Evolutionary conservation across 2,329 filamentous ascomycete genomes (phyloP).

Genomic region (Thelonectria discophora): DNA sequence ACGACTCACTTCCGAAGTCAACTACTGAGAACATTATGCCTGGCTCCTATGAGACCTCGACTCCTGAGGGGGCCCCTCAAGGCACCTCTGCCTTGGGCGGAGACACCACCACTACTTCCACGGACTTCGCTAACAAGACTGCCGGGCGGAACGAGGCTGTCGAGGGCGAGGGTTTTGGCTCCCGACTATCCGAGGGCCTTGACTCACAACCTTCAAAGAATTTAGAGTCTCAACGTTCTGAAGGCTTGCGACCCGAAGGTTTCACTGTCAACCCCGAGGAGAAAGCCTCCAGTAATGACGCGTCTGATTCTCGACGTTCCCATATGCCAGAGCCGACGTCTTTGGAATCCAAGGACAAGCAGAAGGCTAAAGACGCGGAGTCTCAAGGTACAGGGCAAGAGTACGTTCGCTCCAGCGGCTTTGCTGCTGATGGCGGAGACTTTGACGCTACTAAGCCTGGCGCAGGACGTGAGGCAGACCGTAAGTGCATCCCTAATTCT

Average conservation of each 20-base stretch:
- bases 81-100: conserved; percentile 49
- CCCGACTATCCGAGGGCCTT: conserved; percentile 48
- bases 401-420: conserved; percentile 65
- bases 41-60: conserved; percentile 53
- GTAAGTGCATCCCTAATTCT: conserved; percentile 53
- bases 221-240: conserved; percentile 39
- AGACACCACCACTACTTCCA: conserved; percentile 25
- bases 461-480: conserved; percentile 72
- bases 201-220: conserved; percentile 54
- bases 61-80: conserved; percentile 48
- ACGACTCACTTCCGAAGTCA: background rate
- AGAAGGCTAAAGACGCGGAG: conserved; percentile 32
- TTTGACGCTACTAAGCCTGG: conserved; percentile 72
- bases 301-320: conserved; percentile 13
- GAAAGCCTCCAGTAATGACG: background rate
- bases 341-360: conserved; percentile 13
- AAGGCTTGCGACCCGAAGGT: background rate
- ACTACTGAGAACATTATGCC: conserved; percentile 31
- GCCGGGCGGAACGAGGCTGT: conserved; percentile 45
- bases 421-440: conserved; percentile 71
- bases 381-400: conserved; percentile 62
- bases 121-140: conserved; percentile 44
- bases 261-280: background rate
- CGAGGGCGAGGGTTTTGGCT: conserved; percentile 19
- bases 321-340: conserved; percentile 7